A percentile compares a stretch with the other conserved stretches of the same genome.
These are phyloP conservation scores for Asclepias syriaca DNA, from an alignment of 257 asterid genomes.

Conservation along the genomic window DNA sequence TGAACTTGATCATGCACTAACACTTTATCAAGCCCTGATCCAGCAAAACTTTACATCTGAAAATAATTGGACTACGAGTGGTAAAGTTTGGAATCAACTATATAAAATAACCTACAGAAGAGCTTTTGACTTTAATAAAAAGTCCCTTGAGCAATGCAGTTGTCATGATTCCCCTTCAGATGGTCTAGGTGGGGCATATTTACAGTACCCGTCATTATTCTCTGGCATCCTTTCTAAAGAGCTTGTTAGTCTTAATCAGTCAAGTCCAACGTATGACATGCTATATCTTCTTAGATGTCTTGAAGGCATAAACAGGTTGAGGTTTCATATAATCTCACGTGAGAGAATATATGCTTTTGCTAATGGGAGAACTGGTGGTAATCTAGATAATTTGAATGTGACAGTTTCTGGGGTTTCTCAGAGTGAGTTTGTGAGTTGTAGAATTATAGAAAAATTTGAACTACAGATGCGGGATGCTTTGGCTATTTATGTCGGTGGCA, in stretches of 20 bases:
- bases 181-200: constrained; percentile 23
- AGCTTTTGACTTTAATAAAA: constrained; percentile 23
- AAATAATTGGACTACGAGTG: constrained; percentile 31
- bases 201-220: constrained; percentile 33
- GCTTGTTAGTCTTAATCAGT: constrained; percentile 35
- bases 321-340: constrained; percentile 54
- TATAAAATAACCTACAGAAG: constrained; percentile 59
- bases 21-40: constrained; percentile 72
- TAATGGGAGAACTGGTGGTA: constrained; percentile 39
- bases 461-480: constrained; percentile 82
- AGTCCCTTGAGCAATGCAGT: constrained; percentile 19
- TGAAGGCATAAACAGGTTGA: constrained; percentile 70
- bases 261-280: constrained; percentile 55
- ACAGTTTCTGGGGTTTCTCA: constrained; percentile 42
- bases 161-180: constrained; percentile 29
- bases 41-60: constrained; percentile 43
- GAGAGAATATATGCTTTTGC: constrained; percentile 50
- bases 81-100: constrained; percentile 63
- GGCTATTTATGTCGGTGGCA: constrained; percentile 62
- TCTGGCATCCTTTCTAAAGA: constrained; percentile 39
- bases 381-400: constrained; percentile 37
- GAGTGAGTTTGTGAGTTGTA: constrained; percentile 66
- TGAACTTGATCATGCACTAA: constrained; percentile 43
- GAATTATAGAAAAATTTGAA: constrained; percentile 82
- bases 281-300: constrained; percentile 65